These are phyloP conservation scores for Aspergillus cristatus DNA, from an alignment of 495 filamentous ascomycete species.

Conservation along the genomic window DNA sequence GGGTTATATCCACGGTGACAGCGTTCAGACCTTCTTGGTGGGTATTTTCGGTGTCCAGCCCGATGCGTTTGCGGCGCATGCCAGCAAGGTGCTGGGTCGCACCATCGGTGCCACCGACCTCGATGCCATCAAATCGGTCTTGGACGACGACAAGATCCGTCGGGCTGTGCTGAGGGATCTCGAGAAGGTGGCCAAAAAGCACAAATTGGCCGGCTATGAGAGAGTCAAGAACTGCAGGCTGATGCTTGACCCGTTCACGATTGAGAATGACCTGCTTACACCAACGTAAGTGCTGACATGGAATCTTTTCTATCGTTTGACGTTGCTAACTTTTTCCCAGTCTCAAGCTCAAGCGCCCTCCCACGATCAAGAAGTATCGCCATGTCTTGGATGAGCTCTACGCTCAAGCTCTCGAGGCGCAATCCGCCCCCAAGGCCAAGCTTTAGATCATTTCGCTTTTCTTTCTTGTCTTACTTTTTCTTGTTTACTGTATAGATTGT, in stretches of 20 bases:
- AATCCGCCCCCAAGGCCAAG: constrained; percentile 46
- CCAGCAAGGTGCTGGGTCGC: constrained; percentile 62
- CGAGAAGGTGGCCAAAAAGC: constrained; percentile 69
- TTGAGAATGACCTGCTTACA: constrained; percentile 91
- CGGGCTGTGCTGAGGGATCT: constrained; percentile 70
- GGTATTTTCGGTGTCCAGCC: constrained; percentile 82
- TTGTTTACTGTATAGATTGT: constrained; percentile 8
- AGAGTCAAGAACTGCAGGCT: constrained; percentile 65
- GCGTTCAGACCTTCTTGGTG: constrained; percentile 72
- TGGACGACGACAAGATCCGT: constrained; percentile 57
- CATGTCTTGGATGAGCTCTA: constrained; percentile 72
- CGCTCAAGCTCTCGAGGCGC: constrained; percentile 50
- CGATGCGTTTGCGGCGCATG: constrained; percentile 68
- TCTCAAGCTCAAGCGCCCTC: constrained; percentile 89
- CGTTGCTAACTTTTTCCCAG: constrained; percentile 40
- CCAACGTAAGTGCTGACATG: constrained; percentile 92
- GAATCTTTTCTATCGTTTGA: constrained; percentile 4
- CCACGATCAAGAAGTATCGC: constrained; percentile 70
- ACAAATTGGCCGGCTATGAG: constrained; percentile 87
- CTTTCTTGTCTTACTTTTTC: constrained; percentile 1
- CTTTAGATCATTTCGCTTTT: constrained; percentile 21
- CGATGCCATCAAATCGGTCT: constrained; percentile 54
- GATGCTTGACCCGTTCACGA: constrained; percentile 80
- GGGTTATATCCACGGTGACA: constrained; percentile 88
- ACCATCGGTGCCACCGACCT: constrained; percentile 52